Evolutionary conservation across 345 rosid species (phyloP).

Genomic region (Rhizophora mangle): DNA sequence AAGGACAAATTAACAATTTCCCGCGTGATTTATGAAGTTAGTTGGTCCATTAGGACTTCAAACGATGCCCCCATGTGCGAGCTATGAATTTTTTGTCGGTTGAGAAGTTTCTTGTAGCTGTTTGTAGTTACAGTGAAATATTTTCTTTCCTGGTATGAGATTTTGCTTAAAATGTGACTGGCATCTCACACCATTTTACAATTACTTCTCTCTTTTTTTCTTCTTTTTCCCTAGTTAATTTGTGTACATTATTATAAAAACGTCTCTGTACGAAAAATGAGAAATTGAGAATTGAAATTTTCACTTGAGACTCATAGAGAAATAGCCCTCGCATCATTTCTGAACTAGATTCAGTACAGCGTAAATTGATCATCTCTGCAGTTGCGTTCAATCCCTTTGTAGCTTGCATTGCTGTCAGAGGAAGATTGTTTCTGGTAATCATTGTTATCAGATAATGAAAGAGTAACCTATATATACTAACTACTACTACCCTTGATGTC

Average conservation of each 20-base stretch:
- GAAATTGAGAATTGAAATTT: conserved; percentile 31
- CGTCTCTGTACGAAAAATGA: conserved; percentile 36
- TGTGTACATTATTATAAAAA: conserved; percentile 51
- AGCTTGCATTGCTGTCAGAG: conserved; percentile 48
- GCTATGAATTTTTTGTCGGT: conserved; percentile 12
- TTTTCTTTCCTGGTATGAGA: conserved; percentile 18
- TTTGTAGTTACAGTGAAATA: conserved; percentile 32
- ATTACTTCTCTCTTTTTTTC: conserved; percentile 8
- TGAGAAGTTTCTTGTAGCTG: conserved; percentile 24
- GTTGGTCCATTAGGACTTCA: conserved; percentile 12
- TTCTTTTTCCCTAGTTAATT: conserved; percentile 19
- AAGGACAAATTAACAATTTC: conserved; percentile 87
- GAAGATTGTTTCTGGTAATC: conserved; percentile 38
- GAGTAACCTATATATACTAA: background rate
- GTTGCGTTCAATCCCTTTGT: conserved; percentile 54
- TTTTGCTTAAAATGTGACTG: conserved; percentile 23
- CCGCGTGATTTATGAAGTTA: conserved; percentile 67
- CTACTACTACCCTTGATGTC: too few relatives aligned
- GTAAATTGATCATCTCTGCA: background rate
- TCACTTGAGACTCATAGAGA: conserved; percentile 19
- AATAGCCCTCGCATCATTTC: background rate
- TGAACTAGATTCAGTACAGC: background rate
- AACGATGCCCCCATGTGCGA: conserved; percentile 16
- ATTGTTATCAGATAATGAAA: conserved; percentile 27
- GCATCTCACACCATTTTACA: conserved; percentile 5